Percentiles rank a stretch among this genome's conserved stretches.
Evolutionary conservation across 208 protist genomes (phyloP).

Genomic region (Leishmania aethiopica): DNA sequence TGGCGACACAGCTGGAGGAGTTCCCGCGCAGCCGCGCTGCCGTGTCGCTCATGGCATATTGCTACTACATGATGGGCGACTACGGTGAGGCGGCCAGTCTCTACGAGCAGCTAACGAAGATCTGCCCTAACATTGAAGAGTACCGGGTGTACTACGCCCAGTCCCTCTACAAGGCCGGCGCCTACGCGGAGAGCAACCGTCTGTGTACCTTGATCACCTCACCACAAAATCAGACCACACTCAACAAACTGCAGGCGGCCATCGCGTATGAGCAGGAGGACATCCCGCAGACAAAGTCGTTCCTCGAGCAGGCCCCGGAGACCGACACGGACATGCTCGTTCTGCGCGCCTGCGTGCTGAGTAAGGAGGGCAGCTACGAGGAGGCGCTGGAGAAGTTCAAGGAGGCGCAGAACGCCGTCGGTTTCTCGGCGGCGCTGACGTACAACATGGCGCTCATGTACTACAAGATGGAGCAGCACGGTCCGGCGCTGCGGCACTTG

Average conservation of each 20-base stretch:
- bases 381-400: slow-evolving; percentile 93
- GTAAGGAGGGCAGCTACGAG: slow-evolving; percentile 93
- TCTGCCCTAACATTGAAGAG: slow-evolving; percentile 94
- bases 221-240: slow-evolving; percentile 70
- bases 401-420: slow-evolving; percentile 91
- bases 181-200: slow-evolving; percentile 91
- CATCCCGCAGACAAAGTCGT: slow-evolving; percentile 88
- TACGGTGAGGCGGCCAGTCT: slow-evolving; percentile 85
- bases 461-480: slow-evolving; percentile 96
- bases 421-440: slow-evolving; percentile 91
- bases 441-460: slow-evolving; percentile 97
- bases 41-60: slow-evolving; percentile 97
- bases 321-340: slow-evolving; percentile 91
- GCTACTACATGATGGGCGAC: slow-evolving; percentile 95
- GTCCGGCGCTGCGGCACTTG: slow-evolving; percentile 92
- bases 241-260: slow-evolving; percentile 91
- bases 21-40: slow-evolving; percentile 96
- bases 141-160: slow-evolving; percentile 97
- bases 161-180: slow-evolving; percentile 94
- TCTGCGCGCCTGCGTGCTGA: slow-evolving; percentile 90
- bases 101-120: slow-evolving; percentile 91
- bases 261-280: slow-evolving; percentile 95
- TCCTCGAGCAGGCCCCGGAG: slow-evolving; percentile 80
- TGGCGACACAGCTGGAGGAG: slow-evolving; percentile 88
- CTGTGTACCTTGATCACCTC: slow-evolving; percentile 85